Evolutionary conservation across 805 yeast genomes (phyloP).

Genomic region (Metschnikowia shivogae): DNA sequence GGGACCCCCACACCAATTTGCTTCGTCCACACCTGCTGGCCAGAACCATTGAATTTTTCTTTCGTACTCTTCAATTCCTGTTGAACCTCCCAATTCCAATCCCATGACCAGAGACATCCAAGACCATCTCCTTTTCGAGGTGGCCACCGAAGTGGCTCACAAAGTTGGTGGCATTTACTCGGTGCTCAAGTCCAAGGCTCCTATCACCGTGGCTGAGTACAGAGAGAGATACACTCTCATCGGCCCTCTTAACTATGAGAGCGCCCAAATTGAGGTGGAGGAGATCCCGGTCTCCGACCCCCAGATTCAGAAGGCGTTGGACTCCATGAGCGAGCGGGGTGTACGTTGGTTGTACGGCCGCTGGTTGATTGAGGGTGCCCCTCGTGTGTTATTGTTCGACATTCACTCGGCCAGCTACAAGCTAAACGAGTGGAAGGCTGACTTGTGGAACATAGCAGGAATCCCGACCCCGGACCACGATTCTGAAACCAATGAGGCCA

Average conservation of each 20-base stretch:
- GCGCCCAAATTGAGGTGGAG: slow-evolving; percentile 80
- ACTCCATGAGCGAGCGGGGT: slow-evolving; percentile 79
- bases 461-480: slow-evolving; percentile 93
- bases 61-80: not conserved
- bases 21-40: slow-evolving; percentile 2
- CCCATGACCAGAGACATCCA: slow-evolving; percentile 77
- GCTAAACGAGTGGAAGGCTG: slow-evolving; percentile 91
- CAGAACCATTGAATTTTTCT: not conserved
- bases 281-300: slow-evolving; percentile 58
- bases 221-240: slow-evolving; percentile 78
- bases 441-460: slow-evolving; percentile 85
- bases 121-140: slow-evolving; percentile 84
- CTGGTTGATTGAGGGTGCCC: slow-evolving; percentile 98
- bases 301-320: slow-evolving; percentile 56
- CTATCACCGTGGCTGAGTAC: slow-evolving; percentile 92
- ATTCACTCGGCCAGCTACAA: slow-evolving; percentile 63
- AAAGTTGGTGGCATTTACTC: slow-evolving; percentile 97
- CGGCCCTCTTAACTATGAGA: slow-evolving; percentile 77
- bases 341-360: slow-evolving; percentile 82
- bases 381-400: slow-evolving; percentile 86
- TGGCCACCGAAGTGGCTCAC: slow-evolving; percentile 97
- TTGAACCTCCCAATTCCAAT: not conserved
- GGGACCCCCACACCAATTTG: not conserved
- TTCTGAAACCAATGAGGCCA: slow-evolving; percentile 86
- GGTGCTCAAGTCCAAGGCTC: slow-evolving; percentile 93